Percentiles rank a stretch among this genome's conserved stretches.
These are phyloP conservation scores for Schizophyllum amplum DNA, from an alignment of 1,284 basidiomycete species.

Conservation along the genomic window DNA sequence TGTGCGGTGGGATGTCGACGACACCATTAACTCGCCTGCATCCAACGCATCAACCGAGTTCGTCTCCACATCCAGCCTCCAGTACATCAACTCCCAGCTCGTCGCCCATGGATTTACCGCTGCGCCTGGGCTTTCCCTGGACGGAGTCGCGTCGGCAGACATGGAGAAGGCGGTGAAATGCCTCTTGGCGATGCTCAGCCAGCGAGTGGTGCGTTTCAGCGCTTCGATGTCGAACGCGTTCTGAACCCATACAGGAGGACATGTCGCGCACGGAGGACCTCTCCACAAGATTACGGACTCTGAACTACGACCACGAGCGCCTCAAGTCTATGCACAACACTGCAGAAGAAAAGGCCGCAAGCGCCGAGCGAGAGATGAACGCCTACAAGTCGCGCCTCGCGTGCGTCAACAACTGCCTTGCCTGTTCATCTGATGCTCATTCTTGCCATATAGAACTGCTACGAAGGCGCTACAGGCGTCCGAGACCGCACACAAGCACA, in stretches of 20 bases:
- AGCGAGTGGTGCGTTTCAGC: slow-evolving; percentile 59
- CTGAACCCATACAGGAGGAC: slow-evolving; percentile 50
- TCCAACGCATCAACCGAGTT: slow-evolving; percentile 35
- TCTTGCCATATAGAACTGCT: slow-evolving; percentile 32
- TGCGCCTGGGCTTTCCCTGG: slow-evolving; percentile 54
- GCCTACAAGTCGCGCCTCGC: slow-evolving; percentile 60
- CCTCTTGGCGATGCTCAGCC: slow-evolving; percentile 69
- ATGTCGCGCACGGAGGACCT: slow-evolving; percentile 74
- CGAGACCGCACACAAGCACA: slow-evolving; percentile 61
- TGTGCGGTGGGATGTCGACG: slow-evolving; percentile 38
- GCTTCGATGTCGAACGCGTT: neutral
- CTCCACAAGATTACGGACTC: slow-evolving; percentile 65
- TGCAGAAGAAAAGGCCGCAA: slow-evolving; percentile 50
- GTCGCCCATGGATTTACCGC: slow-evolving; percentile 72
- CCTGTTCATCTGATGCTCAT: neutral
- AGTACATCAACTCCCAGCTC: slow-evolving; percentile 73
- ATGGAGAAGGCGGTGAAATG: slow-evolving; percentile 69
- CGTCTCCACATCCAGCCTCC: slow-evolving; percentile 44
- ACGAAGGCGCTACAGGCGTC: slow-evolving; percentile 47
- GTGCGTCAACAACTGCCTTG: slow-evolving; percentile 34
- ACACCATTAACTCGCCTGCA: slow-evolving; percentile 33
- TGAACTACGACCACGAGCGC: slow-evolving; percentile 80
- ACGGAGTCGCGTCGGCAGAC: slow-evolving; percentile 49
- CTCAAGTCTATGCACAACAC: slow-evolving; percentile 54
- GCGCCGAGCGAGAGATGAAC: slow-evolving; percentile 67